A percentile compares a stretch with the other conserved stretches of the same genome.
These are phyloP conservation scores for Lactifluus volemus DNA, from an alignment of 768 basidiomycete genomes.

Conservation along the genomic window DNA sequence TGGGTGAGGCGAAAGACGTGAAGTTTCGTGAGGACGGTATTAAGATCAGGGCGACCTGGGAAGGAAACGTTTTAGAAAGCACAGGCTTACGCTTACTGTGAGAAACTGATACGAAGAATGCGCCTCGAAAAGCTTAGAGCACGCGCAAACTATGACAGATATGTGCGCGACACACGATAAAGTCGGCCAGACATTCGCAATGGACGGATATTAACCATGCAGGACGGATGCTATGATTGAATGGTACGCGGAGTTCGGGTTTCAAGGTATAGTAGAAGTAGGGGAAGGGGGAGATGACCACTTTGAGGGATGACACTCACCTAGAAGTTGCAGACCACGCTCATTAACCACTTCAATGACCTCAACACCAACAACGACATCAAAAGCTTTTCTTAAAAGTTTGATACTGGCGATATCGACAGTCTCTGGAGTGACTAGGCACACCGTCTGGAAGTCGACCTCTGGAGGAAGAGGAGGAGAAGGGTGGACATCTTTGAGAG, in stretches of 20 bases:
- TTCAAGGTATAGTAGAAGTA: neutral
- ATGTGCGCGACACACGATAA: neutral
- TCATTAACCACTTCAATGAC: slow-evolving; percentile 63
- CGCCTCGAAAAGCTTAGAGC: neutral
- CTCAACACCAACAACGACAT: slow-evolving; percentile 89
- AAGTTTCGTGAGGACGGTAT: slow-evolving; percentile 90
- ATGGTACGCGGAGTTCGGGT: neutral
- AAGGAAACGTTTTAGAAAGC: neutral
- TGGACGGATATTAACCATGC: neutral
- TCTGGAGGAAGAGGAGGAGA: slow-evolving; percentile 46
- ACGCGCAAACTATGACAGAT: neutral
- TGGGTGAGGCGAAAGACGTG: slow-evolving; percentile 90
- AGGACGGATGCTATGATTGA: neutral
- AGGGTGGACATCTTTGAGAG: slow-evolving; percentile 73
- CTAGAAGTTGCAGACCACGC: slow-evolving; percentile 68
- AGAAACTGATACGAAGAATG: neutral
- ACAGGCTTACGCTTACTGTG: neutral
- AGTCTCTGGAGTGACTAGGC: slow-evolving; percentile 90
- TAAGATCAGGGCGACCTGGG: slow-evolving; percentile 88
- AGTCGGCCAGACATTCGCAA: neutral
- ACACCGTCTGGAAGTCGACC: slow-evolving; percentile 72
- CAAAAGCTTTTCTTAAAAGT: slow-evolving; percentile 68
- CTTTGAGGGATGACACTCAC: slow-evolving; percentile 38
- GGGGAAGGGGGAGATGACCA: neutral
- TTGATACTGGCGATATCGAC: slow-evolving; percentile 78